phyloP scores from a whole-genome alignment of 164 flowering plant genomes.

The Vitis rotundifolia region DNA sequence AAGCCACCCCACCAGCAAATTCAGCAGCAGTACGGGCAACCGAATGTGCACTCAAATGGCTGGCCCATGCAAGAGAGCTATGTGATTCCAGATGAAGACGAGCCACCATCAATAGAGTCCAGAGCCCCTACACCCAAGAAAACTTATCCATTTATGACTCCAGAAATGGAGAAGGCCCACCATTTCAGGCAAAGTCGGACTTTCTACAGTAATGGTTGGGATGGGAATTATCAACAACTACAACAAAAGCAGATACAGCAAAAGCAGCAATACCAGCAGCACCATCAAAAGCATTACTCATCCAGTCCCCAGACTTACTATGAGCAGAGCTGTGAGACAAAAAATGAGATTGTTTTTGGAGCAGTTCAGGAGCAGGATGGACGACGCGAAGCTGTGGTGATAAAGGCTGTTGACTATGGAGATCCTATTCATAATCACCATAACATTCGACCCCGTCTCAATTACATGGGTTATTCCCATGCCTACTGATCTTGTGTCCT shows the following conservation, averaged over 20 bases:
- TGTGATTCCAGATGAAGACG: conserved; percentile 49
- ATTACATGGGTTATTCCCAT: conserved; percentile 47
- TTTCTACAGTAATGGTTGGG: conserved; percentile 21
- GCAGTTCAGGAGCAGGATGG: conserved; percentile 65
- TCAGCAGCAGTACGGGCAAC: conserved; percentile 35
- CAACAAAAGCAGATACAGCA: conserved; percentile 29
- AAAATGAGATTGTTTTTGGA: conserved; percentile 60
- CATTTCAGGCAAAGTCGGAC: conserved; percentile 34
- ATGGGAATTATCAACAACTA: conserved; percentile 22
- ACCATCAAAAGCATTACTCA: conserved; percentile 28
- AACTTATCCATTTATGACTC: conserved; percentile 39
- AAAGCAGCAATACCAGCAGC: conserved; percentile 31
- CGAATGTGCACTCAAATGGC: conserved; percentile 4
- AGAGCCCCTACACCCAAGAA: conserved; percentile 38
- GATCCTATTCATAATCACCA: conserved; percentile 36
- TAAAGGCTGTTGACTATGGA: conserved; percentile 54
- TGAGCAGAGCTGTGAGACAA: conserved; percentile 45
- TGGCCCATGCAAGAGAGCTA: conserved; percentile 65
- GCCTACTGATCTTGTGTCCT: conserved; percentile 11
- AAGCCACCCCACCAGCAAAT: conserved; percentile 23
- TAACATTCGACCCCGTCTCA: conserved; percentile 42
- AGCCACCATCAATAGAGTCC: conserved; percentile 47
- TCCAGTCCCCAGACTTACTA: conserved; percentile 31
- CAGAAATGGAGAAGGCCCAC: conserved; percentile 33
- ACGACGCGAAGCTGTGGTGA: conserved; percentile 53